phyloP scores from a whole-genome alignment of 75 land plant species.

The Cunninghamia lanceolata region DNA sequence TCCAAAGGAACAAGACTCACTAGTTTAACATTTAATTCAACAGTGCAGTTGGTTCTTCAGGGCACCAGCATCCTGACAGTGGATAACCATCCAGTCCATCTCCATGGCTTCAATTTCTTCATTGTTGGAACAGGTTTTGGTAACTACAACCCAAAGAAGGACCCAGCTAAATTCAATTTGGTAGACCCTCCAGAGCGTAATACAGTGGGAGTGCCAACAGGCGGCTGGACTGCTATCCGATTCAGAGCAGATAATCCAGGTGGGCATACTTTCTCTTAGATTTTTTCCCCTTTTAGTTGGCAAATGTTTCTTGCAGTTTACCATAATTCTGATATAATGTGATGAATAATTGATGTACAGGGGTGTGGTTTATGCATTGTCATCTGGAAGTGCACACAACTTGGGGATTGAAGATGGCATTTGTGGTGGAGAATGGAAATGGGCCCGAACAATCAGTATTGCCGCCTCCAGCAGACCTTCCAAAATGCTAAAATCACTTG shows the following conservation, averaged over 20 bases:
- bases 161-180: conserved; percentile 55
- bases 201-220: conserved; percentile 40
- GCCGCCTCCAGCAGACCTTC: conserved; percentile 28
- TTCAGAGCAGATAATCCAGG: conserved; percentile 63
- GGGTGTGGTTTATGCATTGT: no score
- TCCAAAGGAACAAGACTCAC: conserved; percentile 20
- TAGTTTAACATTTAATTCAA: conserved; percentile 18
- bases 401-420: conserved; percentile 48
- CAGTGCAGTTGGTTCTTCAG: conserved; percentile 38
- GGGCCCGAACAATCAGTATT: conserved; percentile 20
- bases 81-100: conserved; percentile 39
- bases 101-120: conserved; percentile 42
- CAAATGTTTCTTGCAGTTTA: no score
- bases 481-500: background rate
- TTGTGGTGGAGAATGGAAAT: conserved; percentile 38
- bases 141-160: conserved; percentile 36
- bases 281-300: no score
- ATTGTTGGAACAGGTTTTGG: conserved; percentile 44
- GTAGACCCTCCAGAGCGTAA: conserved; percentile 47
- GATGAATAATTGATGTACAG: no score
- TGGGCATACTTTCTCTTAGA: background rate
- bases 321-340: no score
- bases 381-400: conserved; percentile 34
- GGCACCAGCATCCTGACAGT: conserved; percentile 33
- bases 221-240: conserved; percentile 60